phyloP scores from a whole-genome alignment of 2,329 filamentous ascomycete species.

The Fusarium oligoseptatum region DNA sequence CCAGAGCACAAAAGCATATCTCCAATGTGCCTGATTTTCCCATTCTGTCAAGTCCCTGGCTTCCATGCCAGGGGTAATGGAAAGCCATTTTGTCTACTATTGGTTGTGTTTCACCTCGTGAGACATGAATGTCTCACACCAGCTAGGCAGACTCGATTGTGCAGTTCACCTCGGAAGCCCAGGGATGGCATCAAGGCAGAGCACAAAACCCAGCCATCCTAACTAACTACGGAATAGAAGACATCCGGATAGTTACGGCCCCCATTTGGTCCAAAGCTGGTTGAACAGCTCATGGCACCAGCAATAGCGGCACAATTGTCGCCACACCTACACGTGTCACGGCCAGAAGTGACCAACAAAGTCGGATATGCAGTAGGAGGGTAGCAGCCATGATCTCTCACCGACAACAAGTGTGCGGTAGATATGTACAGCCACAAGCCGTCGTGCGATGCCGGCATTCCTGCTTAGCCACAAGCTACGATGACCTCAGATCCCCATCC shows the following conservation, averaged over 20 bases:
- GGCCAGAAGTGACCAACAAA: conserved; percentile 8
- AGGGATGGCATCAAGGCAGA: not conserved
- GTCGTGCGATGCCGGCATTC: not conserved
- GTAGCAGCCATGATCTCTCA: conserved; percentile 8
- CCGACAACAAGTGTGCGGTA: not conserved
- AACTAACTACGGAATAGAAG: not conserved
- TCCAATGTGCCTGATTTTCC: not conserved
- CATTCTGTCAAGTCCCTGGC: not conserved
- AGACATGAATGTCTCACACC: not conserved
- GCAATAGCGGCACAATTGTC: conserved; percentile 11
- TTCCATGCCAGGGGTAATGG: not conserved
- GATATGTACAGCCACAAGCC: conserved; percentile 24
- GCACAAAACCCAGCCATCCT: not conserved
- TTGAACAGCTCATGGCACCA: not conserved
- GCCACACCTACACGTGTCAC: conserved; percentile 31
- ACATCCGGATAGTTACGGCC: not conserved
- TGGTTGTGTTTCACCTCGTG: not conserved
- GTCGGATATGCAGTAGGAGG: not conserved
- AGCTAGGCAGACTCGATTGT: not conserved
- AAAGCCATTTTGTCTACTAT: not conserved
- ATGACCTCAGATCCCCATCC: conserved; percentile 7
- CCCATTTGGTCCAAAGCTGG: not conserved
- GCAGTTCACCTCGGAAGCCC: not conserved
- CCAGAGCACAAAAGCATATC: not conserved
- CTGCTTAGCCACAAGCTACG: conserved; percentile 24